A percentile compares a stretch with the other conserved stretches of the same genome.
Conservation (phyloP, 225 moss, liverwort and hornwort species). For the Antitrichia curtipendula region DNA sequence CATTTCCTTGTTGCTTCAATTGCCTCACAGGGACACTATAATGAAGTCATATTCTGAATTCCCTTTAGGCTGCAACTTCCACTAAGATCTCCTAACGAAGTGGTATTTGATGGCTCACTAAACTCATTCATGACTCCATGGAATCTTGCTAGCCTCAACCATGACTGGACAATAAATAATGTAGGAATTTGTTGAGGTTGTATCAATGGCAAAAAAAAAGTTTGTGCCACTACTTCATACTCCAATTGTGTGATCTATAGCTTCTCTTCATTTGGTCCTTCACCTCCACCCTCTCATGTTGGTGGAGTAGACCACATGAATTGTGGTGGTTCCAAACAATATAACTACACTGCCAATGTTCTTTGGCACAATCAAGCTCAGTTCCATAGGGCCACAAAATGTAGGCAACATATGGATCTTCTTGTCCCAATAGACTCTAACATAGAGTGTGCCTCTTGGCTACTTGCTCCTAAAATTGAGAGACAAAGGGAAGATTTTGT, state of each 20-base stretch:
- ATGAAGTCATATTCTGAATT: accelerated
- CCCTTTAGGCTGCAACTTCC: accelerated
- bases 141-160: not conserved
- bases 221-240: not conserved
- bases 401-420: too few species aligned
- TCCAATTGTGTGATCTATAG: not conserved
- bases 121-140: accelerated
- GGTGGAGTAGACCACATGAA: too few species aligned
- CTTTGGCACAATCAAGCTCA: too few species aligned
- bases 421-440: too few species aligned
- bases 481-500: too few species aligned
- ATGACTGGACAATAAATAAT: not conserved
- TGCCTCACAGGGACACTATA: not conserved
- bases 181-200: not conserved
- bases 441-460: too few species aligned
- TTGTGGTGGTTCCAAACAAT: too few species aligned
- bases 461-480: too few species aligned
- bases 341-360: too few species aligned
- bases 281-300: not conserved
- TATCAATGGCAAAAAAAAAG: not conserved
- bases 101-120: not conserved
- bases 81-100: not conserved
- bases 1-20: not conserved
- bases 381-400: too few species aligned
- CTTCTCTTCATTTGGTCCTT: not conserved